Evolutionary conservation across 2,329 filamentous ascomycete species (phyloP), one percentile per base, ranked within the genome.

Genomic region (Spiromastix sp.): DNA sequence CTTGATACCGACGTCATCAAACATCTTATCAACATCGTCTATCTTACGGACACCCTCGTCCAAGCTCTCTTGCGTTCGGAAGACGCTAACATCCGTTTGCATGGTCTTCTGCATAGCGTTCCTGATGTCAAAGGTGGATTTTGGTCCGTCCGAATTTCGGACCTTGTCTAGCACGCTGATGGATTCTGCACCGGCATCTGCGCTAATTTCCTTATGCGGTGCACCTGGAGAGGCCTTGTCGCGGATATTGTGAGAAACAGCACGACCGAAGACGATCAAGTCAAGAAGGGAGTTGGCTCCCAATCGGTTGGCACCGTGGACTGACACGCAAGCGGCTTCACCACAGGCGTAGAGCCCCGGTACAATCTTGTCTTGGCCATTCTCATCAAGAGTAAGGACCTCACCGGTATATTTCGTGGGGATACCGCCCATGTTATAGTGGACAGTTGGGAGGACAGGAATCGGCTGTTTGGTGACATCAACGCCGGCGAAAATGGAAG

Each of bases 361-460:
- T 15, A 98, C 91, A 49, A 94, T 75, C 72, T 93, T 75, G 68
- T 96, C 91, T 39, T 93, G 77, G 48, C 91, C 91, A 42, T 76
- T 61, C 56, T 83, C 80, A 50, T 95, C 85, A 34, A 93, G 70
- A 12, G 85, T 93, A 49, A 98, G 66, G 42, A 96, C 91, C 68
- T 98, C 86, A 63, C 91, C 89, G 43, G 85, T 95, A 74, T 94
- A 96, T 56, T 85, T 85, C 48, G 91, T 96, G 34, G 89, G 89
- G 50, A 98, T 95, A 74, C 91, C 89, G 65, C 89, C 89, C 91
- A 96, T 98, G 75, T 95, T 95, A 76, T 98, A 98, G 73, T 98
- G 87, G 48, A 95, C 89, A 29, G 89, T 96, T 39, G 89, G 89
- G 44, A 96, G 73, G 47, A 96, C 89, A 42, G 89, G 89, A 50